Evolutionary conservation across 495 filamentous ascomycete genomes (phyloP), one percentile per base, ranked within the genome.

Genomic region (Articulospora tetracladia): DNA sequence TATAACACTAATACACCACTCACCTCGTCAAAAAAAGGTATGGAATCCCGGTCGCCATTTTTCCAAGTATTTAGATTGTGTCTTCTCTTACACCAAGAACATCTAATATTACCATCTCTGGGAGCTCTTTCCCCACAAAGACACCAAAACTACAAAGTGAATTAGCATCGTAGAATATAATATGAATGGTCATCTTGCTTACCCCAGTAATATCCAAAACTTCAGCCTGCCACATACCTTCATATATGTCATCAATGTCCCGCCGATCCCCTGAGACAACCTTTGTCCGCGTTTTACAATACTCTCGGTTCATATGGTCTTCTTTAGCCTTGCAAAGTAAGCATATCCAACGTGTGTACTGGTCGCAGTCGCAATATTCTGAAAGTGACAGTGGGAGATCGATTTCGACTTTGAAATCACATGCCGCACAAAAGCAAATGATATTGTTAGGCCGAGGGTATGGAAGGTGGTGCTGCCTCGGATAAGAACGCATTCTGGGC

Each of bases 281-380:
- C n/a, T n/a, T n/a, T n/a, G n/a, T n/a, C 22, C 59, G 53, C n/a
- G 27, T 39, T 26, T 41, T 26, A 26, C 2, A 27, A 27, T 56
- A 62, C 30, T 56, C 25, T 27, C 1, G 1, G n/a, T 56, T 20
- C 24, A 25, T 7, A 1, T 51, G 2, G 0, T 47, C 44, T 55
- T 65, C 65, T 36, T 68, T 26, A 24, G 41, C 26, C 50, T 30
- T 58, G 32, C 65, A 64, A 46, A 36, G 55, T 22, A 39, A n/a
- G 34, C 65, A 68, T 17, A 68, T 68, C 65, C 65, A 68, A 10
- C 65, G 53, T 47, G 17, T 65, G 26, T 59, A 62, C 26, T 34
- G 28, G 23, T 68, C 62, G 58, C 65, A 68, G 49, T 68, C 62
- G 49, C 65, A 68, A 44, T 49, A 51, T 63, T 61, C 58, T 13